phyloP scores from a whole-genome alignment of 495 filamentous ascomycete species.

The Aspergillus cristatus region DNA sequence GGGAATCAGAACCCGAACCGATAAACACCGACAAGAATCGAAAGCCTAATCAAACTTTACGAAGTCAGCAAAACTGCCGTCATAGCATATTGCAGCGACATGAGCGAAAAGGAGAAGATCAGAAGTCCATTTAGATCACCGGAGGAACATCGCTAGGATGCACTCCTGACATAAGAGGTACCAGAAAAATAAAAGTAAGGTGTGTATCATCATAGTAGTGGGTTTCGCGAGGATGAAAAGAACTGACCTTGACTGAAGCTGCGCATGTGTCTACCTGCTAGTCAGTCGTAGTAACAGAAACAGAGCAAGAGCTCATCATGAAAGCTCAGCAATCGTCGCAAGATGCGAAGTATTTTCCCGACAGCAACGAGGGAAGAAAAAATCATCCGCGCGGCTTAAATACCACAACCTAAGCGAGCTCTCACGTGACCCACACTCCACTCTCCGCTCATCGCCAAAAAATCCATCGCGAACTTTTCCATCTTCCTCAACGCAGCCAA shows the following conservation, averaged over 20 bases:
- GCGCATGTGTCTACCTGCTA: not conserved
- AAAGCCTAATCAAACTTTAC: too few species aligned
- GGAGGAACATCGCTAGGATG: conserved; percentile 34
- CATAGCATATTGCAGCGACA: too few species aligned
- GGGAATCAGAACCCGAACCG: too few species aligned
- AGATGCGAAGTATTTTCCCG: too few species aligned
- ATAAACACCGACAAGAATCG: too few species aligned
- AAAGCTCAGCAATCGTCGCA: too few species aligned
- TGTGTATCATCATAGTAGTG: conserved; percentile 40
- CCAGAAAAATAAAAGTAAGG: conserved; percentile 43
- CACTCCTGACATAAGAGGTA: conserved; percentile 55
- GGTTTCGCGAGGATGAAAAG: conserved; percentile 1
- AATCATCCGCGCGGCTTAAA: conserved; percentile 1
- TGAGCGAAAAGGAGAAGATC: conserved; percentile 21
- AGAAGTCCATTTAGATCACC: conserved; percentile 58
- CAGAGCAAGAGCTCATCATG: too few species aligned
- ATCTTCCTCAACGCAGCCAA: conserved; percentile 25
- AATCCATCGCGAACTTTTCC: conserved; percentile 9
- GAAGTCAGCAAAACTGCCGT: too few species aligned
- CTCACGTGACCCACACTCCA: conserved; percentile 23
- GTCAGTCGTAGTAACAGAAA: too few species aligned
- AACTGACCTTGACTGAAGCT: conserved; percentile 21
- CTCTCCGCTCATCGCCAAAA: conserved; percentile 6
- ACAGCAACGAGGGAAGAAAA: not conserved
- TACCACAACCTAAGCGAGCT: conserved; percentile 6